Percentiles rank a stretch among this genome's conserved stretches.
phyloP scores from a whole-genome alignment of 805 yeast genomes.

The Teunomyces barrocoloradensis region DNA sequence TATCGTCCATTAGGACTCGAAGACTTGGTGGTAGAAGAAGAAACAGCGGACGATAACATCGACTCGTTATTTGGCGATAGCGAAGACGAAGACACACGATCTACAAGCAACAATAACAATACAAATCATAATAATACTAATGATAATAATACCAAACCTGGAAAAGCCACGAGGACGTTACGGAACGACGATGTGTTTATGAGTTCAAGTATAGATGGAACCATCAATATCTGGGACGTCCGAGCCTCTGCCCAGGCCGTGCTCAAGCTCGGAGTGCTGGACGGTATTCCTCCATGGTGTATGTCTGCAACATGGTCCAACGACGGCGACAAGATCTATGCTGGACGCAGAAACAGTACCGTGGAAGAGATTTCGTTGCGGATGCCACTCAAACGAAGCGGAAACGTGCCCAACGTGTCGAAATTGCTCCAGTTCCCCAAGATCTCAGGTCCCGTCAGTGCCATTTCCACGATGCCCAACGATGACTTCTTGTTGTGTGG shows the following conservation, averaged over 20 bases:
- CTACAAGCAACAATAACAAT: conserved; percentile 6
- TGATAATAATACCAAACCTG: conserved; percentile 3
- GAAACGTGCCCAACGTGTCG: conserved; percentile 45
- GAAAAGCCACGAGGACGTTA: conserved; percentile 19
- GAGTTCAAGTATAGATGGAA: conserved; percentile 82
- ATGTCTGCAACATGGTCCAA: conserved; percentile 84
- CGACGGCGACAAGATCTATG: conserved; percentile 74
- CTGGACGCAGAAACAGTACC: conserved; percentile 85
- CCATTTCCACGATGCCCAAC: conserved; percentile 77
- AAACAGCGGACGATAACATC: conserved; percentile 28
- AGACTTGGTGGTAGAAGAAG: conserved; percentile 35
- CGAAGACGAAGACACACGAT: conserved; percentile 30
- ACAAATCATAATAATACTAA: conserved; percentile 2
- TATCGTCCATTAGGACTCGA: conserved; percentile 61
- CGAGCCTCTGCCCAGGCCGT: conserved; percentile 47
- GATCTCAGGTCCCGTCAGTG: conserved; percentile 87
- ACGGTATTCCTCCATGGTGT: conserved; percentile 90
- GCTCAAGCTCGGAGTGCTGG: conserved; percentile 52
- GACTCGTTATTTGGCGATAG: conserved; percentile 50
- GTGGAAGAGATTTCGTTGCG: conserved; percentile 74
- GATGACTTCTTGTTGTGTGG: conserved; percentile 80
- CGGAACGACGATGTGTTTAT: conserved; percentile 55
- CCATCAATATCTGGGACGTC: conserved; percentile 77
- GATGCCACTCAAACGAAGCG: conserved; percentile 44
- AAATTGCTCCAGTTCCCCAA: conserved; percentile 72